A percentile compares a stretch with the other conserved stretches of the same genome.
These are phyloP conservation scores for Artemisia argyi DNA, from an alignment of 129 eudicot species.

Conservation along the genomic window DNA sequence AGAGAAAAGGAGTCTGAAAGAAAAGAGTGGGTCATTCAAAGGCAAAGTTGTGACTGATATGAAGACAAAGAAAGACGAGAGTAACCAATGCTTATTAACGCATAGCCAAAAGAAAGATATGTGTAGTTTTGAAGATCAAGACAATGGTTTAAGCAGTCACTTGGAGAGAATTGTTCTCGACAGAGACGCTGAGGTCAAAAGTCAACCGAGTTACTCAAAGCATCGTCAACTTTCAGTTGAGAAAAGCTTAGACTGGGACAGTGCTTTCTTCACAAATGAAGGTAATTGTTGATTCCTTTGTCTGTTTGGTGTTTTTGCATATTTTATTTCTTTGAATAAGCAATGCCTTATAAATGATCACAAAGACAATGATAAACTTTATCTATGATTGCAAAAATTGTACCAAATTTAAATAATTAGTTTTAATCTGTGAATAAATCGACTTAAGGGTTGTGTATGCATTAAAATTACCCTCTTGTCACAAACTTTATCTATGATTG, in stretches of 20 bases:
- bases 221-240: neutral
- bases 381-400: too few species aligned
- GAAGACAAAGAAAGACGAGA: neutral
- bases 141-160: neutral
- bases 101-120: neutral
- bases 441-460: too few species aligned
- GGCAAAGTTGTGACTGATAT: neutral
- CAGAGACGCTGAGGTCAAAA: neutral
- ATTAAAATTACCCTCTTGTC: too few species aligned
- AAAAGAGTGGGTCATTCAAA: neutral
- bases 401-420: too few species aligned
- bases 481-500: too few species aligned
- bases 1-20: neutral
- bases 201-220: neutral
- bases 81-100: neutral
- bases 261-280: too few species aligned
- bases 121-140: neutral
- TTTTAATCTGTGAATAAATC: too few species aligned
- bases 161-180: neutral
- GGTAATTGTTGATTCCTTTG: too few species aligned
- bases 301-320: too few species aligned
- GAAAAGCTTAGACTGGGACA: neutral
- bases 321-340: too few species aligned
- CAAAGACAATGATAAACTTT: too few species aligned
- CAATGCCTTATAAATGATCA: too few species aligned